These are phyloP conservation scores for Aspergillus avenaceus DNA, from an alignment of 495 filamentous ascomycete genomes.

Conservation along the genomic window DNA sequence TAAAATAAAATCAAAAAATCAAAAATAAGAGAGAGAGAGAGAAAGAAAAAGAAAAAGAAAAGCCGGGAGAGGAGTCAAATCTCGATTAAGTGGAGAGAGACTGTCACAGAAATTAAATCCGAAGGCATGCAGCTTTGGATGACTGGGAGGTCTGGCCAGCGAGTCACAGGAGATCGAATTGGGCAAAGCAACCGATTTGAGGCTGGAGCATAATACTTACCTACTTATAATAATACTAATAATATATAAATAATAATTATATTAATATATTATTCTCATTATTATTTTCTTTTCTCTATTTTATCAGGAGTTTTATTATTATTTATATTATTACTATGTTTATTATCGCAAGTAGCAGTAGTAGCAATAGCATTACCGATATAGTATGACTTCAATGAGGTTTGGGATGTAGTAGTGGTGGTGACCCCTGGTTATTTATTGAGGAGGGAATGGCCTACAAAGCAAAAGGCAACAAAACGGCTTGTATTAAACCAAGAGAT, in stretches of 20 bases:
- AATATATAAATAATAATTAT: not conserved
- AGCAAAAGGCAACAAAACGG: slow-evolving; percentile 6
- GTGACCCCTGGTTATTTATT: not conserved
- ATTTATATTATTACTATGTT: not conserved
- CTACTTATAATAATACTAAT: not conserved
- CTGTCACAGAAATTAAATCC: slow-evolving; percentile 20
- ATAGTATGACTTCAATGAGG: too few species aligned
- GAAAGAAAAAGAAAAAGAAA: slow-evolving; percentile 11
- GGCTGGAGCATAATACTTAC: slow-evolving; percentile 14
- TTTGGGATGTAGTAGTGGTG: not conserved
- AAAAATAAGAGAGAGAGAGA: slow-evolving; percentile 12
- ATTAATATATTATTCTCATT: not conserved
- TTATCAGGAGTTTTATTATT: not conserved
- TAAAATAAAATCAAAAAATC: slow-evolving; percentile 2
- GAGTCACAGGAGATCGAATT: slow-evolving; percentile 16
- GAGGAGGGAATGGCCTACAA: not conserved
- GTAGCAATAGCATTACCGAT: not conserved
- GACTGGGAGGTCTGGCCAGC: slow-evolving; percentile 9
- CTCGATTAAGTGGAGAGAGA: slow-evolving; percentile 9
- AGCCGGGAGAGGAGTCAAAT: slow-evolving; percentile 6
- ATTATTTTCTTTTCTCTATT: too few species aligned
- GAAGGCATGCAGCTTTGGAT: slow-evolving; percentile 15
- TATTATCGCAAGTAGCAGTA: not conserved
- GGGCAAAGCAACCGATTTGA: slow-evolving; percentile 7
- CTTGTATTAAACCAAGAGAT: too few species aligned